Evolutionary conservation across 345 rosid species (phyloP), one percentile per base, ranked within the genome.

Genomic region (Brassica carinata): DNA sequence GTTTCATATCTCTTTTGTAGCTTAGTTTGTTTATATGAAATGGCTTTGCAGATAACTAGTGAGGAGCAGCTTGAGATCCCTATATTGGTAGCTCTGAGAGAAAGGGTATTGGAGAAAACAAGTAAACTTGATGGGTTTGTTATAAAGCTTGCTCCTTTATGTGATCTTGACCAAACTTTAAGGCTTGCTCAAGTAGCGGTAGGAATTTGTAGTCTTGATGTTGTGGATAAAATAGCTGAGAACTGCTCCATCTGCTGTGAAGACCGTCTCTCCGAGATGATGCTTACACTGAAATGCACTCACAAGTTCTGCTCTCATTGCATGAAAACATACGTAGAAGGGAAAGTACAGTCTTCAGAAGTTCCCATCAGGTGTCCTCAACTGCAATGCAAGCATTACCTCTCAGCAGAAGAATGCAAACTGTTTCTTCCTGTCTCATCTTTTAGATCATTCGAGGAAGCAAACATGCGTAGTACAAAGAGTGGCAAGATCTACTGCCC

Each of bases 271-370:
- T 70, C 84, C 1, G 77, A 87, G 18, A 96, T 96, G 98, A 93
- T 90, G 92, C 76, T 91, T 8, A 80, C 84, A 15, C 62, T 96
- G 93, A 90, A 90, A 79, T 96, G 99, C 80, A 88, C 89, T 61
- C 96, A 96, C 88, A 90, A 87, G 78, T 96, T 90, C 87, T 96
- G 99, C 80, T 93, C 99, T 15, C 94, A 88, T 76, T 96, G 99
- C 80, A 88, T 96, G 99, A 89, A 85, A 86, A 91, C 92, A 23
- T 91, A 89, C 72, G 90, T 86, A 3, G 94, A 96, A 75, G 94
- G 90, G 74, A 93, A 92, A 87, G 82, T 96, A 69, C 85, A 88
- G 83, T 83, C 90, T 4, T 88, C 90, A 77, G 91, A 89, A 85
- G 92, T 93, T 58, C 98, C 98, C 61, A 86, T 93, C 76, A 87